phyloP scores from a whole-genome alignment of 1,139 yeast species.

The Scheffersomyces parashehatae region DNA sequence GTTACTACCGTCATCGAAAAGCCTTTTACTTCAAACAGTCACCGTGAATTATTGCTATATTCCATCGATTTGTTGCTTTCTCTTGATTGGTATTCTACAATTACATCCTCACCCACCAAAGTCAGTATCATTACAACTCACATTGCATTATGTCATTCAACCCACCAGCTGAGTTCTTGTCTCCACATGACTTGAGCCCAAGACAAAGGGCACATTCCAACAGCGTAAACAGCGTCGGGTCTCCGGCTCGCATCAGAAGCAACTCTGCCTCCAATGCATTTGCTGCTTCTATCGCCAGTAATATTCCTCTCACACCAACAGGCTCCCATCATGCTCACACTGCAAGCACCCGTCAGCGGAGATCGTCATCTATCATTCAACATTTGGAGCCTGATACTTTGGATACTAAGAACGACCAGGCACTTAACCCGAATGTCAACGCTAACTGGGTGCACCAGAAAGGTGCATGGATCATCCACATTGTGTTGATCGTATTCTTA shows the following conservation, averaged over 20 bases:
- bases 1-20: too few species aligned
- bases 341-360: slow-evolving; percentile 40
- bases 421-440: slow-evolving; percentile 82
- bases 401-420: slow-evolving; percentile 92
- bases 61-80: too few species aligned
- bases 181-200: slow-evolving; percentile 1
- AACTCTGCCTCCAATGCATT: slow-evolving; percentile 10
- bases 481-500: slow-evolving; percentile 73
- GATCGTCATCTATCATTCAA: slow-evolving; percentile 61
- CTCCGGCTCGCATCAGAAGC: slow-evolving; percentile 10
- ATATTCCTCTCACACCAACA: slow-evolving; percentile 23
- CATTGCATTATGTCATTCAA: not conserved
- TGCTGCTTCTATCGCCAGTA: slow-evolving; percentile 7
- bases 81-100: too few species aligned
- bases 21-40: too few species aligned
- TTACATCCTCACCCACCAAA: not conserved
- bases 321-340: slow-evolving; percentile 29
- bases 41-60: too few species aligned
- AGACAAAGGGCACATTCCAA: slow-evolving; percentile 8
- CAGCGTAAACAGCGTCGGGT: slow-evolving; percentile 19
- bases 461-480: slow-evolving; percentile 94
- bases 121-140: not conserved
- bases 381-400: slow-evolving; percentile 92
- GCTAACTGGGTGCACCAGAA: slow-evolving; percentile 96
- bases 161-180: not conserved